Evolutionary conservation across 2,329 filamentous ascomycete species (phyloP).

Genomic region (Ophiostoma populinum): DNA sequence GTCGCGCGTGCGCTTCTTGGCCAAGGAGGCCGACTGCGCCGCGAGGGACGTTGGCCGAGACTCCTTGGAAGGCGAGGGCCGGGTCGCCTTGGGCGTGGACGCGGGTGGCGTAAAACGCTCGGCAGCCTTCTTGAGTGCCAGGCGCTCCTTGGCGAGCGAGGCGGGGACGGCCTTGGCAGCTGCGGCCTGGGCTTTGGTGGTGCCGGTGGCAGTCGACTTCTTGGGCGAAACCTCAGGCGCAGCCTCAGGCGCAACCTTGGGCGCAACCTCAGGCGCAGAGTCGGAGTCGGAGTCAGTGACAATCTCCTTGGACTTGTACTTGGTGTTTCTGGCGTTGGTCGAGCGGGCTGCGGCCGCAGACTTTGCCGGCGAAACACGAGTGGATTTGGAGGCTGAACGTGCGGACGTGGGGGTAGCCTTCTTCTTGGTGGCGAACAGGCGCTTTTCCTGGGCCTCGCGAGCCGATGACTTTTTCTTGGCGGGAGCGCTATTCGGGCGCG

Average conservation of each 20-base stretch:
- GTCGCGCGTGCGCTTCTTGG: conserved; percentile 34
- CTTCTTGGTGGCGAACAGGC: conserved; percentile 28
- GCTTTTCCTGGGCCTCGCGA: conserved; percentile 38
- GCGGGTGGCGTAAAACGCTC: not conserved
- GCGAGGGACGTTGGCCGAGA: too few relatives aligned
- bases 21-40: conserved; percentile 20
- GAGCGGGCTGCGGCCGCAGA: conserved; percentile 19
- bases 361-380: conserved; percentile 24
- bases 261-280: conserved; percentile 20
- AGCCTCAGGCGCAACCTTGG: conserved; percentile 3
- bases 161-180: conserved; percentile 3
- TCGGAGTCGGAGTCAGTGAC: conserved; percentile 38
- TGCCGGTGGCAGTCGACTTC: not conserved
- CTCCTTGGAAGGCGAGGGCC: conserved; percentile 9
- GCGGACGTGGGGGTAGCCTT: conserved; percentile 14
- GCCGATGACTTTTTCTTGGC: conserved; percentile 33
- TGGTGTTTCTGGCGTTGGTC: conserved; percentile 23
- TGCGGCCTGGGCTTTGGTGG: conserved; percentile 8
- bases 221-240: too few relatives aligned
- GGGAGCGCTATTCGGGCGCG: conserved; percentile 20
- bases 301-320: conserved; percentile 36
- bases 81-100: conserved; percentile 9
- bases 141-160: conserved; percentile 1
- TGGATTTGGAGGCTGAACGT: conserved; percentile 8
- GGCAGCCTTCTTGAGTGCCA: conserved; percentile 8